phyloP scores from a whole-genome alignment of 2,329 filamentous ascomycete species.

The Monosporascus sp. region DNA sequence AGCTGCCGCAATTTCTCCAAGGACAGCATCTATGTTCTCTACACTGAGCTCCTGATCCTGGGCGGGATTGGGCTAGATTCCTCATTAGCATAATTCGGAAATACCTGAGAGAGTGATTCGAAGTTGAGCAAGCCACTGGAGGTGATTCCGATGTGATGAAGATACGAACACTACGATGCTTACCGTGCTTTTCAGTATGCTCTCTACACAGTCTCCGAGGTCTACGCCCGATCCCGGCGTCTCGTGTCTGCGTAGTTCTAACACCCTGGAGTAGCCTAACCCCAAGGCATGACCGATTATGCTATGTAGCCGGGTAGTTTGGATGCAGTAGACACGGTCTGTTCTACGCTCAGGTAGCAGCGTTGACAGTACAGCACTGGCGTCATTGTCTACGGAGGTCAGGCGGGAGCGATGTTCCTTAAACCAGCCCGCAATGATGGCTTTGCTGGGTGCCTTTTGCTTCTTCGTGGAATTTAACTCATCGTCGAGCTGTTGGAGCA shows the following conservation, averaged over 20 bases:
- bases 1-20: constrained; percentile 62
- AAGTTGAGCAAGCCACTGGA: background rate
- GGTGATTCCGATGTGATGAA: background rate
- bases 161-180: constrained; percentile 13
- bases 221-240: constrained; percentile 54
- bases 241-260: constrained; percentile 59
- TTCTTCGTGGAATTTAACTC: constrained; percentile 26
- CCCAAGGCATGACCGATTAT: constrained; percentile 64
- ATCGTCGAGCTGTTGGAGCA: constrained; percentile 63
- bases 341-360: constrained; percentile 70
- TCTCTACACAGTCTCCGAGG: constrained; percentile 65
- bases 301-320: constrained; percentile 54
- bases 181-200: constrained; percentile 57
- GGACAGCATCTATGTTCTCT: constrained; percentile 63
- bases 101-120: background rate
- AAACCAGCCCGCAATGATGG: constrained; percentile 63
- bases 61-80: constrained; percentile 41
- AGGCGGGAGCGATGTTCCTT: constrained; percentile 52
- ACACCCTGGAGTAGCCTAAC: constrained; percentile 55
- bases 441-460: constrained; percentile 23
- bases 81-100: constrained; percentile 6
- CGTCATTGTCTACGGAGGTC: constrained; percentile 49
- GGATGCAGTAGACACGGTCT: constrained; percentile 72
- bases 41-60: constrained; percentile 49
- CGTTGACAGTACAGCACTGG: constrained; percentile 64